Evolutionary conservation across 1,284 basidiomycete genomes (phyloP).

Genomic region (Marasmius sp.): DNA sequence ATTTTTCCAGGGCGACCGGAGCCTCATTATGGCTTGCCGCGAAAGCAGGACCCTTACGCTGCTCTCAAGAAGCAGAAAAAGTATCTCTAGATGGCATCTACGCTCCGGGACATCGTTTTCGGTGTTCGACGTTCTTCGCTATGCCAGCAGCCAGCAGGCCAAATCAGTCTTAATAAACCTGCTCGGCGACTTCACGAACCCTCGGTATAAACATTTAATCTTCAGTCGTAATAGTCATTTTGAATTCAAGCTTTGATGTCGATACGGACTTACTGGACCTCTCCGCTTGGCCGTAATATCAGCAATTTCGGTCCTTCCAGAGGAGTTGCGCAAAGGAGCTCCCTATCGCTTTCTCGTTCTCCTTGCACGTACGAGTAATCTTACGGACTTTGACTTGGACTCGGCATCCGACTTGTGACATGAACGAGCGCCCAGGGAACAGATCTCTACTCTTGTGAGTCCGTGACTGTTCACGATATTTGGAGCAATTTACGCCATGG

Average conservation of each 20-base stretch:
- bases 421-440: no score
- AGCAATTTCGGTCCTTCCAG: neutral
- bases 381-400: no score
- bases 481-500: no score
- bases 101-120: neutral
- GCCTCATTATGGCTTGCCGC: slow-evolving; percentile 64
- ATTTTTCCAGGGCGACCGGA: slow-evolving; percentile 53
- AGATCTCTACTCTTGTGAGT: no score
- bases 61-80: slow-evolving; percentile 54
- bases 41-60: slow-evolving; percentile 55
- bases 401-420: no score
- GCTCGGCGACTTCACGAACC: neutral
- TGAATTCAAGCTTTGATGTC: neutral
- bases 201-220: neutral
- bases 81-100: slow-evolving; percentile 33
- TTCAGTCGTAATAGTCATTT: neutral
- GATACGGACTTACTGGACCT: neutral
- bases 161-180: neutral
- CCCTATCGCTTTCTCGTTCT: no score
- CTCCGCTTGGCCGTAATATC: neutral
- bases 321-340: neutral
- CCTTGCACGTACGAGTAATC: no score
- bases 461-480: no score
- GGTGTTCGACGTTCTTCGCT: neutral
- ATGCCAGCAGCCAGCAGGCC: neutral